Evolutionary conservation across 352 stramenopile genomes (phyloP).

Genomic region (Phytopythium helicoides): DNA sequence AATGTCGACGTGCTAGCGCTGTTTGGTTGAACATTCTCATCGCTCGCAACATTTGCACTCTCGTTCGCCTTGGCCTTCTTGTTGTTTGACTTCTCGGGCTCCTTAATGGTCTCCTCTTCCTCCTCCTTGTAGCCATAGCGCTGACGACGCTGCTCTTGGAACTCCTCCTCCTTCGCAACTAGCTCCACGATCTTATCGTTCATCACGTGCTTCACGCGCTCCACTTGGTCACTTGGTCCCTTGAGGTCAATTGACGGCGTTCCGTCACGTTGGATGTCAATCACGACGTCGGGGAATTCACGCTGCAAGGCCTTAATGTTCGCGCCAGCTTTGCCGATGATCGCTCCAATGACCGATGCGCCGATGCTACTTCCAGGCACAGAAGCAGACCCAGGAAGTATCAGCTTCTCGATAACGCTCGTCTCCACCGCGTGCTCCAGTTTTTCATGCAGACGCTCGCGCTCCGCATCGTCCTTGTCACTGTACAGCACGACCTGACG

Average conservation of each 20-base stretch:
- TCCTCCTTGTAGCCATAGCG: conserved; percentile 24
- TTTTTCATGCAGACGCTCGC: conserved; percentile 59
- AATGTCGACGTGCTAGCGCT: conserved; percentile 9
- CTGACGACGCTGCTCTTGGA: conserved; percentile 28
- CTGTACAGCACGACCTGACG: conserved; percentile 59
- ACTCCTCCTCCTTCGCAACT: conserved; percentile 43
- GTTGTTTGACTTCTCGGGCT: conserved; percentile 9
- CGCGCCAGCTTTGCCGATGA: conserved; percentile 79
- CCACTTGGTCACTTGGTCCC: conserved; percentile 45
- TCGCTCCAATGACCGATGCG: conserved; percentile 54
- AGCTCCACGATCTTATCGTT: conserved; percentile 73
- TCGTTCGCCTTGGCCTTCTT: conserved; percentile 24
- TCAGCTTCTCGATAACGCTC: conserved; percentile 46
- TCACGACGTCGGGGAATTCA: conserved; percentile 53
- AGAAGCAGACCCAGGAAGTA: conserved; percentile 19
- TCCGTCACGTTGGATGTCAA: conserved; percentile 55
- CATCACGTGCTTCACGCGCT: conserved; percentile 57
- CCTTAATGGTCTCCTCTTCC: conserved; percentile 36
- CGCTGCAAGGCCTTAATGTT: conserved; percentile 74
- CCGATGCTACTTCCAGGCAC: conserved; percentile 15
- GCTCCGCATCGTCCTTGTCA: conserved; percentile 41
- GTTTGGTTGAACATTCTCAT: conserved; percentile 36
- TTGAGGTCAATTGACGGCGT: conserved; percentile 55
- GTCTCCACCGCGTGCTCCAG: conserved; percentile 58
- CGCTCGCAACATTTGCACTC: conserved; percentile 6